phyloP scores from a whole-genome alignment of 2,329 filamentous ascomycete species.

The Colletotrichum graminicola region DNA sequence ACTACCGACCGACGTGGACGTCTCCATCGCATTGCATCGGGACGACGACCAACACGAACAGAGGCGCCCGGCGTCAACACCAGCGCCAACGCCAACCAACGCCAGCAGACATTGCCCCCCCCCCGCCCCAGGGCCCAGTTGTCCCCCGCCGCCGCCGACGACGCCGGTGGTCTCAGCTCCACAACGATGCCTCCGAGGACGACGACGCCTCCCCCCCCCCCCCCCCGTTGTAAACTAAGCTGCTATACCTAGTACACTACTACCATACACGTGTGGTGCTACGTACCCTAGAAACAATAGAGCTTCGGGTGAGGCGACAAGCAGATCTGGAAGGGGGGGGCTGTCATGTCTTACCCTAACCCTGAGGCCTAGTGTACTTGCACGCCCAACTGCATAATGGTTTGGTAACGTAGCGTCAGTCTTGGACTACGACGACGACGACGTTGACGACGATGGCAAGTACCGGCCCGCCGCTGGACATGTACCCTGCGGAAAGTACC shows the following conservation, averaged over 20 bases:
- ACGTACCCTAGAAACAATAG: not conserved
- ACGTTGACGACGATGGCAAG: not conserved
- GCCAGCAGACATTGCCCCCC: constrained; percentile 6
- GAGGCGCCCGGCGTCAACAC: not conserved
- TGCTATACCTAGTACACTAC: not conserved
- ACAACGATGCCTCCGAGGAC: not conserved
- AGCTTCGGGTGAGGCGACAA: constrained; percentile 34
- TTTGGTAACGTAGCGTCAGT: constrained; percentile 2
- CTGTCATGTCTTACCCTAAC: not conserved
- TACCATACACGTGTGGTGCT: not conserved
- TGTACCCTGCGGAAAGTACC: not conserved
- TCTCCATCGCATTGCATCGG: not conserved
- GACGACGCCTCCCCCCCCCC: not conserved
- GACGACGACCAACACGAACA: constrained; percentile 8
- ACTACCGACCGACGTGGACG: constrained; percentile 7
- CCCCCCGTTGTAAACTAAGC: not conserved
- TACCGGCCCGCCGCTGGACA: not conserved
- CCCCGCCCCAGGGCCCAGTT: not conserved
- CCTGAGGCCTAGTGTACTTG: constrained; percentile 18
- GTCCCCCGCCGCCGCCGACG: constrained; percentile 9
- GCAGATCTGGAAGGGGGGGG: constrained; percentile 11
- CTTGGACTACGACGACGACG: not conserved
- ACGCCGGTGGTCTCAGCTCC: constrained; percentile 15
- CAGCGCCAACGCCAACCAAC: not conserved
- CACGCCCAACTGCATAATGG: not conserved